These are phyloP conservation scores for Decorospora gaudefroyi DNA, from an alignment of 2,329 filamentous ascomycete genomes.

Conservation along the genomic window DNA sequence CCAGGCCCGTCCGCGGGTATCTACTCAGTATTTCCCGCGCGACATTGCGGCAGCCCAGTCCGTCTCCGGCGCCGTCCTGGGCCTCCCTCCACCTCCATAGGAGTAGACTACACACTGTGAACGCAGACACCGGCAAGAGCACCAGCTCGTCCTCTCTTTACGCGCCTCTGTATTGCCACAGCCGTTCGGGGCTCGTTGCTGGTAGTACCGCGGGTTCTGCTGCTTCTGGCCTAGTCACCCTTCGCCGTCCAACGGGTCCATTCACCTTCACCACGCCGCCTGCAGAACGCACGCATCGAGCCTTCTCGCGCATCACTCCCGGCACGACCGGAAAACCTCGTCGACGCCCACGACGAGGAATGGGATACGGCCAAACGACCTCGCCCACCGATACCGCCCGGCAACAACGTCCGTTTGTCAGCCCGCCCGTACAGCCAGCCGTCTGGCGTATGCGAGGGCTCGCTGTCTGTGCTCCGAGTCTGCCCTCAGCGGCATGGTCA, in stretches of 20 bases:
- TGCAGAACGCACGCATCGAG: constrained; percentile 10
- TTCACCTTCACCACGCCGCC: constrained; percentile 11
- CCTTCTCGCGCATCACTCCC: constrained; percentile 8
- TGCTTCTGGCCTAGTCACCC: constrained; percentile 24
- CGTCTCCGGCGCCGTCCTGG: constrained; percentile 11
- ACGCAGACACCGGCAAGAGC: constrained; percentile 12
- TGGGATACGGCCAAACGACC: constrained; percentile 28
- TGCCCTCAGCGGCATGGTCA: constrained; percentile 43
- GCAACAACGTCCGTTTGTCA: constrained; percentile 24
- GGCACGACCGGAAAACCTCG: constrained; percentile 1
- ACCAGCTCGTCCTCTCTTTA: constrained; percentile 36
- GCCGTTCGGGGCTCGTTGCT: constrained; percentile 7
- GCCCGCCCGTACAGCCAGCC: constrained; percentile 11
- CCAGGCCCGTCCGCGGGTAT: too few relatives aligned
- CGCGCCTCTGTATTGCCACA: constrained; percentile 6
- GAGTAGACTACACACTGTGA: too few relatives aligned
- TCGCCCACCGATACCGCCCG: constrained; percentile 12
- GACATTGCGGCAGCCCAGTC: constrained; percentile 11
- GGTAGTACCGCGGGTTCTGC: constrained; percentile 1
- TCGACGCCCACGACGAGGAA: constrained; percentile 25
- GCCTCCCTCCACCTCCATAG: too few relatives aligned
- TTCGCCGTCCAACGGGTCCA: constrained; percentile 23
- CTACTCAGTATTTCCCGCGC: too few relatives aligned
- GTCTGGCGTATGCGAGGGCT: too few relatives aligned
- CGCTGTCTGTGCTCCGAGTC: too few relatives aligned